Evolutionary conservation across 176 grass and related monocot genomes (phyloP), one percentile per base, ranked within the genome.

Genomic region (Miscanthus lutarioriparius): DNA sequence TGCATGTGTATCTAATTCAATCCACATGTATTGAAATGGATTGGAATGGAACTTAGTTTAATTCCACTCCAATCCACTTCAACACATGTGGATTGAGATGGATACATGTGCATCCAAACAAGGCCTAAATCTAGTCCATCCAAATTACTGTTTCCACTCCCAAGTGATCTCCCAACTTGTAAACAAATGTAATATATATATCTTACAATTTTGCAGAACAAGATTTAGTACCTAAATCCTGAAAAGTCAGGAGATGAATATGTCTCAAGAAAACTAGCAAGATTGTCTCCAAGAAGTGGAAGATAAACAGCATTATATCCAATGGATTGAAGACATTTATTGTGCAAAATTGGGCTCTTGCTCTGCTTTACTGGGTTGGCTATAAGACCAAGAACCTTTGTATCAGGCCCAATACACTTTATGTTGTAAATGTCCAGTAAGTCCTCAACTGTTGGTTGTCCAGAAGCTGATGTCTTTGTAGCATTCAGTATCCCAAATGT

Each of bases 341-440:
- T 98, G 35, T 95, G 91, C 75, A 98, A 89, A 89, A 94, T 86
- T 58, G 96, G 96, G 70, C 93, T 90, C 82, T 98, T 95, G 85
- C 93, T 98, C 37, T 98, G 96, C 54, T 84, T 88, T 75, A 98
- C 96, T 80, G 96, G 96, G 35, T 98, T 98, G 67, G 90, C 96
- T 80, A 93, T 78, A 88, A 98, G 80, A 67, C 96, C 96, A 47
- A 92, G 75, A 84, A 98, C 85, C 80, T 92, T 93, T 63, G 93
- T 95, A 76, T 98, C 93, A 47, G 72, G 85, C 78, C 87, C 85
- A 86, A 93, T 95, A 27, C 15, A 30, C 71, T 86, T 98, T 79
- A 98, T 90, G 84, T 90, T 90, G 56, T 98, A 98, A 76, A 92
- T 41, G 10, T 98, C 83, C 83, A 87, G 74, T 75, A 98, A 77